Evolutionary conservation across 225 moss, liverwort and hornwort species (phyloP).

Genomic region (Anthoceros angustus): DNA sequence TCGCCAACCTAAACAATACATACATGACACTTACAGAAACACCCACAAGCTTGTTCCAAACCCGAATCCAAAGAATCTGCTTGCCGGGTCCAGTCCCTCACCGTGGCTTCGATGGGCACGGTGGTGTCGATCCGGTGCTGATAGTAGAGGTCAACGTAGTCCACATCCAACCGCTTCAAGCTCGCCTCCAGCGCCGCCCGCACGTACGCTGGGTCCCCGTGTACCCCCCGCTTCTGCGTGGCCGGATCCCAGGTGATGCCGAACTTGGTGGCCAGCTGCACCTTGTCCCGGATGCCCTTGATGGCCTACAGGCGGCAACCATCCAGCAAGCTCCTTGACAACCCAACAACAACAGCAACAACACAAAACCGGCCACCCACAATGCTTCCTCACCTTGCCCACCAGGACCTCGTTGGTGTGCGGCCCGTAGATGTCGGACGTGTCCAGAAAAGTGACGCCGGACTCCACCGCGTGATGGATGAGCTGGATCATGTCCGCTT

Average conservation of each 20-base stretch:
- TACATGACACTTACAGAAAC: too few species aligned
- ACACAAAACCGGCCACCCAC: too few species aligned
- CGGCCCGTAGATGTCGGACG: slow-evolving; percentile 20
- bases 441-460: slow-evolving; percentile 42
- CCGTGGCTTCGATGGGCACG: slow-evolving; percentile 44
- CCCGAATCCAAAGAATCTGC: too few species aligned
- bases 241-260: slow-evolving; percentile 4
- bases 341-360: too few species aligned
- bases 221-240: not conserved
- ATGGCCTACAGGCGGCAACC: too few species aligned
- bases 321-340: too few species aligned
- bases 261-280: slow-evolving; percentile 47
- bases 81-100: too few species aligned
- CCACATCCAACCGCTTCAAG: slow-evolving; percentile 37
- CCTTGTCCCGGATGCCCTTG: slow-evolving; percentile 21
- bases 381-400: slow-evolving; percentile 25
- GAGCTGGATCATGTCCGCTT: slow-evolving; percentile 26
- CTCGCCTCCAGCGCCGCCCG: slow-evolving; percentile 34
- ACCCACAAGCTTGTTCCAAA: too few species aligned
- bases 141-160: slow-evolving; percentile 43
- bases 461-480: slow-evolving; percentile 17
- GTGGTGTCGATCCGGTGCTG: slow-evolving; percentile 35
- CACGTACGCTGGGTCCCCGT: slow-evolving; percentile 28
- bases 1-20: slow-evolving; percentile 33
- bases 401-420: slow-evolving; percentile 26